These are phyloP conservation scores for Dacryopinax spathularia DNA, from an alignment of 768 basidiomycete species.

Conservation along the genomic window DNA sequence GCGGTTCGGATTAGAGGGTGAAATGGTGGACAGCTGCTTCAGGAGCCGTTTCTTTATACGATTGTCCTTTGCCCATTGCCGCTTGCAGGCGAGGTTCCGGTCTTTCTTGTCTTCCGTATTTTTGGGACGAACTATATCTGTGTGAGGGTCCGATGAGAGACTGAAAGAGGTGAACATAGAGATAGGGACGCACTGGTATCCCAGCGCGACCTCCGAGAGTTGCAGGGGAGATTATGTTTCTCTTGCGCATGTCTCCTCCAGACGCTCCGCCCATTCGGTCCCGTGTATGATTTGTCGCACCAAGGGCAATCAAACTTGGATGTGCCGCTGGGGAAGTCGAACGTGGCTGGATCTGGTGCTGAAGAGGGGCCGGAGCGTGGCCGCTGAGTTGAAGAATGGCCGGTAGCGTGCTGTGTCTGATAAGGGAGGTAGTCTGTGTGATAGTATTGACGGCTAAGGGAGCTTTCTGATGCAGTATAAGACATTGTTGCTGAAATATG, in stretches of 20 bases:
- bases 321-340: neutral
- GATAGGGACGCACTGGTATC: neutral
- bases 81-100: constrained; percentile 1
- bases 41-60: neutral
- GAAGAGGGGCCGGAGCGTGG: neutral
- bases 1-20: neutral
- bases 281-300: neutral
- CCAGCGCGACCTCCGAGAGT: neutral
- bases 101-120: neutral
- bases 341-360: neutral
- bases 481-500: neutral
- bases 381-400: neutral
- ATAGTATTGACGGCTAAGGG: neutral
- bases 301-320: neutral
- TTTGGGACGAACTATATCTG: neutral
- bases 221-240: neutral
- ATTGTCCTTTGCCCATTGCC: constrained; percentile 2
- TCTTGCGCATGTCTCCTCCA: constrained; percentile 1
- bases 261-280: neutral
- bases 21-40: neutral
- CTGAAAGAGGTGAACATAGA: neutral
- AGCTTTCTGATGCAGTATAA: neutral
- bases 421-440: neutral
- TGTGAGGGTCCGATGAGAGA: neutral
- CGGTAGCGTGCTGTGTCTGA: neutral